Base-by-base conservation (phyloP, 139 green algal species). In the Chlamydomonas urium region DNA sequence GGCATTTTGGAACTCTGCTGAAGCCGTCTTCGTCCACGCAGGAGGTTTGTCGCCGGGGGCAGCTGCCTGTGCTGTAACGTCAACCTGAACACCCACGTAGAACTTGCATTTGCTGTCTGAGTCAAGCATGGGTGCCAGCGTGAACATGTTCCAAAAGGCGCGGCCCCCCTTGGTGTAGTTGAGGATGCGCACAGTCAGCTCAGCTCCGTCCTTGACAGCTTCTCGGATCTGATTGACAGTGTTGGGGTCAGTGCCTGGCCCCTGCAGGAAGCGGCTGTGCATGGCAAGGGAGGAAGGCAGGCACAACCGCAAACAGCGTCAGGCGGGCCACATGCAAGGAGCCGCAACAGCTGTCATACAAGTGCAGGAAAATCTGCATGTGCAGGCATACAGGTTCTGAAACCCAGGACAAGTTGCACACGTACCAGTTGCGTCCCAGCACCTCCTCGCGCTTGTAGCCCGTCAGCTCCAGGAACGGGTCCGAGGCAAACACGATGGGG, bases 121-220 rank as follows among this genome's bases (percentile, higher is more conserved):
- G 79, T 96, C 73, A 37, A 85, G 79, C 74, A 98, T 95, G 47
- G 94, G 90, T n/a, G 92, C 91, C 38, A 98, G 66, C 3, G 93
- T 96, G 62, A 98, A 92, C 88, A 98, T 96, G 82, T 98, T 98
- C 94, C 94, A 98, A 69, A 98, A 98, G 21, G 89, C 79, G 56
- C 80, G 32, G 42, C 60, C 32, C 38, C 4, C 19, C 66, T 73
- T 73, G 42, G 66, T 89, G 87, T 98, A 98, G 83, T 99, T 99
- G 28, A 98, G 87, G 75, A 99, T 77, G 36, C 92, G 84, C 21
- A 97, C 92, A 0, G 89, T 97, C 58, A 89, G 88, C 77, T 96
- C 91, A 0, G 77, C 75, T 5, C 87, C 84, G 1, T 53, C 79
- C 8, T 79, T 75, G 29, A 98, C 87, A 6, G 94, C 89, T 3